phyloP scores from a whole-genome alignment of 2,329 filamentous ascomycete genomes.

The Fusarium illudens region DNA sequence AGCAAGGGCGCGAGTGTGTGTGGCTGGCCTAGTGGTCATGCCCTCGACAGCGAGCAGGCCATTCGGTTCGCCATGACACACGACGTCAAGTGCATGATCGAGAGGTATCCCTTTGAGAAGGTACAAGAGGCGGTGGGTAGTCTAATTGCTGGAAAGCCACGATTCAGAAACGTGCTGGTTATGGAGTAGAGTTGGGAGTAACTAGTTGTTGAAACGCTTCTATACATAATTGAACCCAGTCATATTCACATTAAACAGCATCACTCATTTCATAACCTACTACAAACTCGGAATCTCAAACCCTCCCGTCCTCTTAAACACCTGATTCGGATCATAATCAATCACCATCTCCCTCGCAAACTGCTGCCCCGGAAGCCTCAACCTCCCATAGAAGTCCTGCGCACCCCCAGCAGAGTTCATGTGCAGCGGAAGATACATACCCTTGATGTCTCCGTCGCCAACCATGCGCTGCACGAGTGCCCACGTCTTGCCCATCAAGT shows the following conservation, averaged over 20 bases:
- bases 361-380: conserved; percentile 47
- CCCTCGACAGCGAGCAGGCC: conserved; percentile 71
- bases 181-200: conserved; percentile 12
- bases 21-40: conserved; percentile 70
- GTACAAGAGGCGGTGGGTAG: conserved; percentile 56
- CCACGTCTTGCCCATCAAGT: conserved; percentile 4
- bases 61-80: conserved; percentile 70
- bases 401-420: conserved; percentile 54
- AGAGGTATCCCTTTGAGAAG: conserved; percentile 68
- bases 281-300: conserved; percentile 48
- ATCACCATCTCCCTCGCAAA: conserved; percentile 48
- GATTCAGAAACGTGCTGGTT: conserved; percentile 56
- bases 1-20: conserved; percentile 66
- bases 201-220: no score
- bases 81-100: conserved; percentile 69
- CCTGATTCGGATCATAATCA: conserved; percentile 49
- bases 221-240: no score
- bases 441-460: conserved; percentile 41
- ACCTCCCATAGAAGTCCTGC: conserved; percentile 54
- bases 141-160: conserved; percentile 52
- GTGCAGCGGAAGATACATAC: conserved; percentile 52
- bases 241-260: no score
- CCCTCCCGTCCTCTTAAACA: conserved; percentile 52
- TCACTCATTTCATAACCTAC: no score
- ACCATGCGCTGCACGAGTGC: conserved; percentile 40